A percentile compares a stretch with the other conserved stretches of the same genome.
Conservation (phyloP, 768 basidiomycete genomes). For the Vararia minispora region DNA sequence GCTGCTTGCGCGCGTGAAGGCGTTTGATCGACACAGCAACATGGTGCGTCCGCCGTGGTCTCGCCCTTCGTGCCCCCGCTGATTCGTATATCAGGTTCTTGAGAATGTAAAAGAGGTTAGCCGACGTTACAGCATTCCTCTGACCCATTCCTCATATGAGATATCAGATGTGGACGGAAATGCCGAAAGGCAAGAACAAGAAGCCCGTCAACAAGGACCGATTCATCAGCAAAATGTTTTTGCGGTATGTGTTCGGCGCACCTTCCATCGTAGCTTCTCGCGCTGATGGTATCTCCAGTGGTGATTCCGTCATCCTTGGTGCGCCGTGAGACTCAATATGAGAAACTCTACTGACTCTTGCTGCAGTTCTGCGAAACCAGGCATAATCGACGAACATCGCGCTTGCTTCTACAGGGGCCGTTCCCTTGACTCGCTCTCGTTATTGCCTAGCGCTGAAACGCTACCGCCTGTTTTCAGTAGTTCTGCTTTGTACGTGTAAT, state of each 20-base stretch:
- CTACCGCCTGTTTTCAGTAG: too few species aligned
- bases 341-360: constrained; percentile 20
- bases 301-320: constrained; percentile 98
- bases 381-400: constrained; percentile 21
- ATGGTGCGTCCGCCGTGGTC: constrained; percentile 52
- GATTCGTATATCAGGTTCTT: constrained; percentile 48
- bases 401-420: neutral
- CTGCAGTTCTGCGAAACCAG: constrained; percentile 64
- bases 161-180: constrained; percentile 94
- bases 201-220: constrained; percentile 99
- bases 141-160: neutral
- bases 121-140: constrained; percentile 6
- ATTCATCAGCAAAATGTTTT: constrained; percentile 99
- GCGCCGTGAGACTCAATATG: constrained; percentile 23
- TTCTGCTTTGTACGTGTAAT: too few species aligned
- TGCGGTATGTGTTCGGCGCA: constrained; percentile 40
- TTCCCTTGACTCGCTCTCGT: too few species aligned
- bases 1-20: constrained; percentile 89
- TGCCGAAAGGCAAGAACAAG: constrained; percentile 96
- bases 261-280: constrained; percentile 2
- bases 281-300: constrained; percentile 37
- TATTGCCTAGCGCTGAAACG: too few species aligned
- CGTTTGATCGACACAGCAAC: constrained; percentile 97
- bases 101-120: constrained; percentile 96
- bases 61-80: constrained; percentile 1